These are phyloP conservation scores for Bimuria novae-zelandiae DNA, from an alignment of 2,329 filamentous ascomycete genomes.

Conservation along the genomic window DNA sequence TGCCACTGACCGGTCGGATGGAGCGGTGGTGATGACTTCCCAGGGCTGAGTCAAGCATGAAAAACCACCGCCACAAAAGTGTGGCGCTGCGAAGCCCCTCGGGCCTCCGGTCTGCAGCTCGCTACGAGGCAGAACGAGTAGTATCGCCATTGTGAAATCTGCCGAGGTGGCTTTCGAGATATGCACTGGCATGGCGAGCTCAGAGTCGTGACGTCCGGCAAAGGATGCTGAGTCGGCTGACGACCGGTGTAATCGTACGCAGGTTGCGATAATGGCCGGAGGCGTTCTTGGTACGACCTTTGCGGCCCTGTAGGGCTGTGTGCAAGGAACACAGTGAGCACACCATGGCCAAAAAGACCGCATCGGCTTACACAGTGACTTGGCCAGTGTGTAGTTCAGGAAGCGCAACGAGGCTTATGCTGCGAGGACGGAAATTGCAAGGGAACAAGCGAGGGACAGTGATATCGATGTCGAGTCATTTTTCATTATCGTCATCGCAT, in stretches of 20 bases:
- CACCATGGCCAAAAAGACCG: not conserved
- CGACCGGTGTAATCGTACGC: conserved; percentile 9
- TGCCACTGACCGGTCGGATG: conserved; percentile 2
- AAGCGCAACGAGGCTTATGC: conserved; percentile 2
- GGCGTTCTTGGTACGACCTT: conserved; percentile 6
- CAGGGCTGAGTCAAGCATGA: not conserved
- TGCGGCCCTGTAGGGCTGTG: too few species aligned
- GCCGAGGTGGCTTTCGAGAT: not conserved
- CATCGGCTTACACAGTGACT: too few species aligned
- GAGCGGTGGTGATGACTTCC: not conserved
- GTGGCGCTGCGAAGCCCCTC: conserved; percentile 9
- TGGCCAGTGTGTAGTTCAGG: too few species aligned
- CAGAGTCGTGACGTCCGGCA: not conserved
- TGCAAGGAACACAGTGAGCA: conserved; percentile 2
- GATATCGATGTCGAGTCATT: conserved; percentile 4
- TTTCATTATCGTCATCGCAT: conserved; percentile 13
- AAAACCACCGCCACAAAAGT: not conserved
- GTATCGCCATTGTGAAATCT: not conserved
- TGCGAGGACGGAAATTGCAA: conserved; percentile 12
- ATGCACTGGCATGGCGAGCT: not conserved
- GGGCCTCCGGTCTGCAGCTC: conserved; percentile 3
- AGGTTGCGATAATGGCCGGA: not conserved
- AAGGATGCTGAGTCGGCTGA: conserved; percentile 7
- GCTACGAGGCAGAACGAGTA: conserved; percentile 8
- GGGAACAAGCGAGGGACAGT: conserved; percentile 7